A percentile compares a stretch with the other conserved stretches of the same genome.
phyloP scores from a whole-genome alignment of 1,139 yeast genomes.

The Suhomyces anneliseae region DNA sequence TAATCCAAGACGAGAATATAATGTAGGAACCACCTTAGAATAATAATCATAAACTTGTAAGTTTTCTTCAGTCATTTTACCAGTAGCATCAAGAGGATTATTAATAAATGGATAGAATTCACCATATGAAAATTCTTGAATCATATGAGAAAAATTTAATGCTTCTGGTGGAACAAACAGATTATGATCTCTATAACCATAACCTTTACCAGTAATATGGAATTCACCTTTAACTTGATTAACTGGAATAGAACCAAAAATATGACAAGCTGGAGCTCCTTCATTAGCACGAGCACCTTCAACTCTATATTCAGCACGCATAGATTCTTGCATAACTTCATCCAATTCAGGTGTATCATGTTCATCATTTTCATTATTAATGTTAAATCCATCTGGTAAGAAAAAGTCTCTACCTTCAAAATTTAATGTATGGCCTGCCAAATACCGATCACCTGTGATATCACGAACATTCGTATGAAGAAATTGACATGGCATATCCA shows the following conservation, averaged over 20 bases:
- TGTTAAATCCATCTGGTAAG: slow-evolving; percentile 47
- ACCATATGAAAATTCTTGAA: slow-evolving; percentile 89
- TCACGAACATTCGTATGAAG: slow-evolving; percentile 79
- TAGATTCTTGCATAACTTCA: slow-evolving; percentile 61
- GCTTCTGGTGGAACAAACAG: slow-evolving; percentile 47
- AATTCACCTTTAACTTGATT: slow-evolving; percentile 85
- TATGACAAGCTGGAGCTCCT: slow-evolving; percentile 80
- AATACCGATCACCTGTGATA: slow-evolving; percentile 68
- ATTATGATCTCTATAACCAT: slow-evolving; percentile 51
- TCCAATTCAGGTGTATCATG: slow-evolving; percentile 67
- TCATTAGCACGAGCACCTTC: slow-evolving; percentile 41
- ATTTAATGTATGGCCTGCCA: slow-evolving; percentile 74
- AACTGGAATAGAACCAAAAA: slow-evolving; percentile 84
- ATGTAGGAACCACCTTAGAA: slow-evolving; percentile 82
- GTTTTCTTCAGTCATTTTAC: slow-evolving; percentile 49
- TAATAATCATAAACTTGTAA: slow-evolving; percentile 59
- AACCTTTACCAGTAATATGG: slow-evolving; percentile 77
- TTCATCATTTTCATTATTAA: slow-evolving; percentile 46
- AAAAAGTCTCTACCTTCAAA: slow-evolving; percentile 61
- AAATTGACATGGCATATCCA: slow-evolving; percentile 81
- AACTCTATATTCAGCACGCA: slow-evolving; percentile 60
- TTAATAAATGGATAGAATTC: slow-evolving; percentile 81
- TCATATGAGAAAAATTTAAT: slow-evolving; percentile 79
- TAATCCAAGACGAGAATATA: slow-evolving; percentile 69
- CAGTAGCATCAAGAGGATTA: slow-evolving; percentile 82